Evolutionary conservation across 2,329 filamentous ascomycete species (phyloP).

Genomic region (Diatrype stigma): DNA sequence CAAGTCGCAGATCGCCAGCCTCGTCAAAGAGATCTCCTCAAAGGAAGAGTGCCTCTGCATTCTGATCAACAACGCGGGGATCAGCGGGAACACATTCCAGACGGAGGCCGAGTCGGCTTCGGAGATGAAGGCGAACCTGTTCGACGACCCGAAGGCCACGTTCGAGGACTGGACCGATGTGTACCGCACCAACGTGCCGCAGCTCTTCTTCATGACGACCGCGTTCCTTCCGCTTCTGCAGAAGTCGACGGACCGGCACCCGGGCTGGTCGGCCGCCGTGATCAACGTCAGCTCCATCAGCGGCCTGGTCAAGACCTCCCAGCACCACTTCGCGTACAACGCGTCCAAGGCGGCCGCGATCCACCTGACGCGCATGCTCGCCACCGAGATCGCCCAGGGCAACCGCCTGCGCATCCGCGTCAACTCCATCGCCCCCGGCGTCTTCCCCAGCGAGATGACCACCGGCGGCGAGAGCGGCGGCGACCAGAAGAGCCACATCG

Average conservation of each 20-base stretch:
- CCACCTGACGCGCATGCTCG: constrained; percentile 61
- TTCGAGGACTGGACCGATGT: constrained; percentile 68
- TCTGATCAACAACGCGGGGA: constrained; percentile 65
- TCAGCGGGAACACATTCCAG: constrained; percentile 52
- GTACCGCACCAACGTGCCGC: constrained; percentile 73
- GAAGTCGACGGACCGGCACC: constrained; percentile 37
- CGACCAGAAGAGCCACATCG: constrained; percentile 55
- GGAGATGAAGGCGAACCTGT: constrained; percentile 58
- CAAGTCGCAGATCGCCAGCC: constrained; percentile 53
- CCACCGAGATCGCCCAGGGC: constrained; percentile 54
- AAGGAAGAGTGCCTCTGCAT: constrained; percentile 58
- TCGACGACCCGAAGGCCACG: constrained; percentile 54
- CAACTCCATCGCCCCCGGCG: constrained; percentile 69
- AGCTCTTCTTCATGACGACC: constrained; percentile 61
- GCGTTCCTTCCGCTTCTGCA: constrained; percentile 60
- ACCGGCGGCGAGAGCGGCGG: constrained; percentile 42
- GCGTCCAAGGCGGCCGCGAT: constrained; percentile 61
- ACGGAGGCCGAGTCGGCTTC: constrained; percentile 49
- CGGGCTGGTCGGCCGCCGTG: constrained; percentile 53
- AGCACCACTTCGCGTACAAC: constrained; percentile 65
- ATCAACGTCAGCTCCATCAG: constrained; percentile 68
- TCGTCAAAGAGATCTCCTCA: constrained; percentile 54
- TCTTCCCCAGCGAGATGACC: constrained; percentile 72
- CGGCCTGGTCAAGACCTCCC: constrained; percentile 56
- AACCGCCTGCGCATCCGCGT: constrained; percentile 59